Base-by-base conservation (phyloP, 805 yeast genomes). In the Cyberlindnera maritima region DNA sequence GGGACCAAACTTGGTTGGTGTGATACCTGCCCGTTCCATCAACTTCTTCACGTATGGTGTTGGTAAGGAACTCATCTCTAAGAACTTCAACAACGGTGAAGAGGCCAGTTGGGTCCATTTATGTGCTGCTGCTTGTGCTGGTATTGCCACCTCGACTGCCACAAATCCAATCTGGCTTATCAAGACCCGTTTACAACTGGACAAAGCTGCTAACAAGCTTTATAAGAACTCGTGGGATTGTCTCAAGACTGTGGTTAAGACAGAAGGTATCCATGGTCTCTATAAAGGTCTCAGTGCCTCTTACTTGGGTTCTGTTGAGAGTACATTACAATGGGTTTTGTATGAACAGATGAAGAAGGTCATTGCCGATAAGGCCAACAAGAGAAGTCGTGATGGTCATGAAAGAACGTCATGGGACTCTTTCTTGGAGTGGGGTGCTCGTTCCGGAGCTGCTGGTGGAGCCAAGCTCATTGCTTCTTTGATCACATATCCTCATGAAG, bases 121-220 rank as follows among this genome's bases (percentile, higher is more conserved):
- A 46, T 61, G 81, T 33, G 81, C 97, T 2, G 99, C 97, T 6
- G 81, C 91, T 0, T 76, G 77, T 57, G 99, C 99, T 0, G 99
- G 99, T 4, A 73, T 92, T 62, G 92, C 85, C 15, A 94, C 99
- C 0, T 85, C 96, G 4, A 92, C 99, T 0, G 96, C 90, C 13
- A 94, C 99, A 0, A 94, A 94, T 64, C 99, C 99, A 12, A 94
- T 94, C 48, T 94, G 99, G 99, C 72, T 94, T 50, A 83, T 94
- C 50, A 94, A 94, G 68, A 94, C 99, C 1, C 76, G 99, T 60
- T 76, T 94, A 44, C 99, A 94, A 63, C 74, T 94, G 43, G 99
- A 94, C 65, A 86, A 84, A 62, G 77, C 87, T 1, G 66, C 70
- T n/a, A 58, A 68, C 11, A 81, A 83, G 54, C 75, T 76, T 52